Conservation (phyloP, 2,329 filamentous ascomycete genomes). For the Penicillium italicum region DNA sequence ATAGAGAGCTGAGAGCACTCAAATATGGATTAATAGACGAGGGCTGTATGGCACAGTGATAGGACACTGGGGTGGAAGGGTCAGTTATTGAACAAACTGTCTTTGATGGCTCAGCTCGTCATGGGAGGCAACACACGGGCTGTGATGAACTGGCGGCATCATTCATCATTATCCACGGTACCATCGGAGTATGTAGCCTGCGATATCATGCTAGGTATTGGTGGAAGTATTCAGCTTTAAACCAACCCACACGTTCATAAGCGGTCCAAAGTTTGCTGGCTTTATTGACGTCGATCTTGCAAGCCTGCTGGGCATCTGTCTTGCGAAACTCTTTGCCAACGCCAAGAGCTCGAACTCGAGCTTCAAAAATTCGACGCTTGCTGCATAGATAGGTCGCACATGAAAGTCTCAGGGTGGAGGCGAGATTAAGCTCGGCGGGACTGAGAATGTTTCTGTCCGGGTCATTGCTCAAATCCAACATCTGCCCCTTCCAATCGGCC, state of each 20-base stretch:
- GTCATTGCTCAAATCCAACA: conserved; percentile 71
- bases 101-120: not conserved
- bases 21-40: conserved; percentile 10
- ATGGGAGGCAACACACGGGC: not conserved
- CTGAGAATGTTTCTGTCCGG: conserved; percentile 68
- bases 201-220: conserved; percentile 36
- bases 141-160: not conserved
- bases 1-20: conserved; percentile 1
- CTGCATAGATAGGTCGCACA: conserved; percentile 87
- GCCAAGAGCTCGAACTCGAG: conserved; percentile 62
- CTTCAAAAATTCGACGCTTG: conserved; percentile 86
- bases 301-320: conserved; percentile 93
- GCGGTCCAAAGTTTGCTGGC: conserved; percentile 88
- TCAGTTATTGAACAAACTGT: conserved; percentile 6
- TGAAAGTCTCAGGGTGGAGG: conserved; percentile 74
- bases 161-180: not conserved
- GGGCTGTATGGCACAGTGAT: conserved; percentile 1
- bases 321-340: conserved; percentile 84
- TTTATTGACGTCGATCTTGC: conserved; percentile 98
- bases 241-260: conserved; percentile 83
- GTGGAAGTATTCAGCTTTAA: conserved; percentile 55
- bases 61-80: not conserved
- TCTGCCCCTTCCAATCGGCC: conserved; percentile 80
- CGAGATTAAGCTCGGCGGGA: conserved; percentile 71
- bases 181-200: not conserved